Conservation (phyloP, 1,139 yeast genomes). For the Geotrichum australiense region DNA sequence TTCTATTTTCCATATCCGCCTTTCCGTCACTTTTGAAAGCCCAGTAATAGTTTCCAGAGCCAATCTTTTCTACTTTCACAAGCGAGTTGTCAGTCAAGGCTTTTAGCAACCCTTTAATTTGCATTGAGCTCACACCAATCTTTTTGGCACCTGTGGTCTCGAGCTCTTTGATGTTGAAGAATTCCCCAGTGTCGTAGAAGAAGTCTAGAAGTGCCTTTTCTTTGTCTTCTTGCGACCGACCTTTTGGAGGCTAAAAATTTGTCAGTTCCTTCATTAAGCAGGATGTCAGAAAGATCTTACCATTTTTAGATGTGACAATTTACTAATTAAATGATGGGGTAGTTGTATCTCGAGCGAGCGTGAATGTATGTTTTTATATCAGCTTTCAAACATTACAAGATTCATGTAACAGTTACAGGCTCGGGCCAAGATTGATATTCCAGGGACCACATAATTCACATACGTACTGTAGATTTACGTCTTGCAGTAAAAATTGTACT, state of each 20-base stretch:
- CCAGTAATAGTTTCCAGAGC: conserved; percentile 49
- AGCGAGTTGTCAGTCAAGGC: conserved; percentile 42
- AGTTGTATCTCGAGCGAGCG: too few relatives aligned
- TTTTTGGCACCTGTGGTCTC: conserved; percentile 43
- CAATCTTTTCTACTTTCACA: conserved; percentile 48
- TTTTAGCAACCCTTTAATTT: conserved; percentile 44
- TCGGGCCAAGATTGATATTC: too few relatives aligned
- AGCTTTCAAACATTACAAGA: too few relatives aligned
- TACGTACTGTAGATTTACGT: too few relatives aligned
- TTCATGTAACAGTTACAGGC: too few relatives aligned
- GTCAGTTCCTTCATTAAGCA: too few relatives aligned
- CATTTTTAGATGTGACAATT: too few relatives aligned
- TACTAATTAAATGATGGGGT: too few relatives aligned
- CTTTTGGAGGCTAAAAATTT: conserved; percentile 15
- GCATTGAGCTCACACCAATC: conserved; percentile 44
- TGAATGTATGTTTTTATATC: too few relatives aligned
- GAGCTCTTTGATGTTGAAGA: conserved; percentile 46
- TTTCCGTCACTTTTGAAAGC: conserved; percentile 40
- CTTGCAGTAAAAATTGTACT: too few relatives aligned
- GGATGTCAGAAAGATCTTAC: too few relatives aligned
- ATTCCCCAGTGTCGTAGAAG: conserved; percentile 38
- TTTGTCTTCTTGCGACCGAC: conserved; percentile 17
- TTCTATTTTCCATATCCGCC: conserved; percentile 19
- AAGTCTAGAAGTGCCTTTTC: conserved; percentile 34
- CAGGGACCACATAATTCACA: too few relatives aligned